Percentiles rank a stretch among this genome's conserved stretches.
phyloP scores from a whole-genome alignment of 192 early-diverging fungal genomes.

The Chytriomyces sp. region DNA sequence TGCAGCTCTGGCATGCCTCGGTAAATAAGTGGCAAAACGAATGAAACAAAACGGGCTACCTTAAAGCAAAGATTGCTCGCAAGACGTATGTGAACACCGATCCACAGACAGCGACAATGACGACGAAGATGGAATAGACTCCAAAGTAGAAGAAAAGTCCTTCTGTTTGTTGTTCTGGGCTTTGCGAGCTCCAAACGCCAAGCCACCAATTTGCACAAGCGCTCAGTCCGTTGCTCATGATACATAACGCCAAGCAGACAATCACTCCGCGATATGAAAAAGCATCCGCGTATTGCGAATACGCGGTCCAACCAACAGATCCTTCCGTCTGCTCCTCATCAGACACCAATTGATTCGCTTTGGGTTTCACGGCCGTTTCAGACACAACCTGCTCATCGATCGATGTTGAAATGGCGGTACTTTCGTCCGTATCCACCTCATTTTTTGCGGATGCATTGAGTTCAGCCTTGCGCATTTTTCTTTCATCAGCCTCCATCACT shows the following conservation, averaged over 20 bases:
- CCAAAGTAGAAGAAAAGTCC: conserved; percentile 24
- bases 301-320: conserved; percentile 21
- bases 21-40: background rate
- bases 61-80: conserved; percentile 24
- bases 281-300: conserved; percentile 24
- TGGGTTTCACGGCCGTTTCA: conserved; percentile 27
- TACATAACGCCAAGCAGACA: conserved; percentile 11
- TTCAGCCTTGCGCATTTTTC: conserved; percentile 71
- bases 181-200: conserved; percentile 19
- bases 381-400: background rate
- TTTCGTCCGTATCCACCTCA: conserved; percentile 3
- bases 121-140: conserved; percentile 11
- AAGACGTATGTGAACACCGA: conserved; percentile 20
- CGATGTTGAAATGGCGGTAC: background rate
- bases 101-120: background rate
- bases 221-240: conserved; percentile 17
- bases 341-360: background rate
- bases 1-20: conserved; percentile 13
- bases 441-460: conserved; percentile 49
- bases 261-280: conserved; percentile 16
- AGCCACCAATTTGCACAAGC: conserved; percentile 31
- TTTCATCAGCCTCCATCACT: conserved; percentile 50
- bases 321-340: conserved; percentile 32
- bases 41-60: conserved; percentile 5
- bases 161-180: conserved; percentile 8